Conservation (phyloP, 306 rosid species). For the Ziziphus jujuba region DNA sequence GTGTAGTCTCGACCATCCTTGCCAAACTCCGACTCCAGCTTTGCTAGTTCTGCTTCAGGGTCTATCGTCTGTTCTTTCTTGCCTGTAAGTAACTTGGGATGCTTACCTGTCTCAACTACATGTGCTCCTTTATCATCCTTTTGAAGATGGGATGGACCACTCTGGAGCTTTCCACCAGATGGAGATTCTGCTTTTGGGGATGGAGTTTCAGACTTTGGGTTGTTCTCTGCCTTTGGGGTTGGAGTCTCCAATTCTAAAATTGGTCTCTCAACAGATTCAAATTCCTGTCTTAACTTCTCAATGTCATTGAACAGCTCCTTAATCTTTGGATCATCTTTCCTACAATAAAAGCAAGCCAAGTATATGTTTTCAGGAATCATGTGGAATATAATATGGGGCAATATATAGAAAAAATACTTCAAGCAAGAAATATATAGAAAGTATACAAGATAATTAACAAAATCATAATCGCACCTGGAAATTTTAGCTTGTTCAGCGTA, state of each 20-base stretch:
- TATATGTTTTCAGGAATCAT: neutral
- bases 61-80: constrained; percentile 49
- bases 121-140: constrained; percentile 29
- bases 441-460: neutral
- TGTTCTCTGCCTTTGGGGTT: constrained; percentile 39
- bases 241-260: constrained; percentile 72
- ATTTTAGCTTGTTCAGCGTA: constrained; percentile 58
- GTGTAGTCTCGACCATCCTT: constrained; percentile 76
- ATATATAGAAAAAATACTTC: neutral
- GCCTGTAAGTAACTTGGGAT: constrained; percentile 39
- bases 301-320: constrained; percentile 73
- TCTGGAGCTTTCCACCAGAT: constrained; percentile 20
- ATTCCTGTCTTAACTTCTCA: constrained; percentile 56
- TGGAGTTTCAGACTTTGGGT: too few species aligned
- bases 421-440: constrained; percentile 15
- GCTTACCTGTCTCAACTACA: constrained; percentile 36
- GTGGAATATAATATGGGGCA: neutral
- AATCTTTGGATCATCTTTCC: constrained; percentile 79
- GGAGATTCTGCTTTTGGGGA: too few species aligned
- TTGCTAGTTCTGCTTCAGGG: constrained; percentile 79
- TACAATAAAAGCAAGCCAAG: constrained; percentile 32
- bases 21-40: constrained; percentile 90
- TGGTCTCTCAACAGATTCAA: constrained; percentile 90
- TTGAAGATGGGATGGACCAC: constrained; percentile 29
- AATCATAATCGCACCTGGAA: constrained; percentile 52